Evolutionary conservation across 2,329 filamentous ascomycete genomes (phyloP), one percentile per base, ranked within the genome.

Genomic region (Botrytis squamosa): DNA sequence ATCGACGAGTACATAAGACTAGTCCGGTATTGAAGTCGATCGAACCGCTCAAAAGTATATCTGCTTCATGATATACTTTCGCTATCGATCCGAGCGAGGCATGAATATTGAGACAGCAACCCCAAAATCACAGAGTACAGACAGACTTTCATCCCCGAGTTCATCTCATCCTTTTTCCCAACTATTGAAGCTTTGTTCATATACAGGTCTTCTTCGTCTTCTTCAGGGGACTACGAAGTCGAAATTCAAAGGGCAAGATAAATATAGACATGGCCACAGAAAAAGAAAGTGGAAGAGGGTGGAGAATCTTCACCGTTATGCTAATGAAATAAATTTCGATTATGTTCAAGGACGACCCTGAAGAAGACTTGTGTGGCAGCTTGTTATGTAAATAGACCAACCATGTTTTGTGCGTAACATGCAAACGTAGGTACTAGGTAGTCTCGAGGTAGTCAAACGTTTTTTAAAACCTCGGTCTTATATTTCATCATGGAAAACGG

Each of bases 101-200:
- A 33, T 55, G 46, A 29, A 55, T 55, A 57, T 42, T 40, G 46
- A 52, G 65, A 55, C 46, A 20, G 33, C 49, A 40, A 22, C 44
- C 18, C 33, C 49, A 67, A 52, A 55, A n/a, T 46, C 40, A 55
- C 33, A 52, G 14, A 16, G n/a, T 55, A 29, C 52, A 55, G 52
- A 29, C 49, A n/a, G 49, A 49, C 38, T 36, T 29, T 40, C 57
- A 29, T 52, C 5, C 59, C 29, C 38, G 25, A 69, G 71, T 72
- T 72, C 71, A 33, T 72, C 71, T 72, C 64, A 69, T 69, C 29
- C 42, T 69, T 52, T 52, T 69, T 29, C 42, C 49, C 64, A 49
- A 52, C 66, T 72, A 44, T 44, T 25, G n/a, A 68, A 72, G 71
- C 71, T 72, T 69, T 62, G 64, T 57, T 72, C 63, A 42, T 69